Conservation (phyloP, 208 protist genomes). For the Leptomonas pyrrhocoris region DNA sequence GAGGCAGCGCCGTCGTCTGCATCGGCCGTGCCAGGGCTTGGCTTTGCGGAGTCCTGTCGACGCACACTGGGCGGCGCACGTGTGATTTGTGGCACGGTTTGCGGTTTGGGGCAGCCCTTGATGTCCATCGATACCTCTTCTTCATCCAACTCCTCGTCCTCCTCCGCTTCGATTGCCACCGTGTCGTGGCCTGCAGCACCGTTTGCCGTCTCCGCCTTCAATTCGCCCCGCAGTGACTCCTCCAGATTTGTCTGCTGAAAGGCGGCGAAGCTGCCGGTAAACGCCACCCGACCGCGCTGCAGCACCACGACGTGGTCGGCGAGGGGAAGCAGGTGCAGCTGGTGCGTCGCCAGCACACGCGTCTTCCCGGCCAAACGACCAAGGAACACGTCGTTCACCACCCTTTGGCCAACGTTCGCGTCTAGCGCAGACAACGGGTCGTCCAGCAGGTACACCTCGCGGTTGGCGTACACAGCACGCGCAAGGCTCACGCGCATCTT, state of each 20-base stretch:
- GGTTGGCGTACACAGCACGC: slow-evolving; percentile 85
- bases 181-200: neutral
- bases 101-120: neutral
- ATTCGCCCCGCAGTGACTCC: neutral
- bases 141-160: slow-evolving; percentile 10
- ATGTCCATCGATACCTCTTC: neutral
- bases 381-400: slow-evolving; percentile 55
- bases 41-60: neutral
- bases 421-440: slow-evolving; percentile 94
- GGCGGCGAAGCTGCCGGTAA: slow-evolving; percentile 40
- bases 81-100: neutral
- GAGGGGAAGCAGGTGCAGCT: slow-evolving; percentile 85
- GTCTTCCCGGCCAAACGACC: slow-evolving; percentile 82
- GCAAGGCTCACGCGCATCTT: slow-evolving; percentile 87
- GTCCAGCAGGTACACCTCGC: slow-evolving; percentile 91
- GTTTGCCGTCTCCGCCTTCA: neutral
- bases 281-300: slow-evolving; percentile 55
- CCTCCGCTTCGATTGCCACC: slow-evolving; percentile 8
- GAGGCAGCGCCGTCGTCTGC: neutral
- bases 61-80: neutral
- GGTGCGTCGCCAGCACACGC: slow-evolving; percentile 94
- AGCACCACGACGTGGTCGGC: slow-evolving; percentile 90
- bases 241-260: slow-evolving; percentile 40
- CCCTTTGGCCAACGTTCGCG: slow-evolving; percentile 67
- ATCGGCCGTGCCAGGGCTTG: neutral